phyloP scores from a whole-genome alignment of 768 basidiomycete species.

The Mycena venus region DNA sequence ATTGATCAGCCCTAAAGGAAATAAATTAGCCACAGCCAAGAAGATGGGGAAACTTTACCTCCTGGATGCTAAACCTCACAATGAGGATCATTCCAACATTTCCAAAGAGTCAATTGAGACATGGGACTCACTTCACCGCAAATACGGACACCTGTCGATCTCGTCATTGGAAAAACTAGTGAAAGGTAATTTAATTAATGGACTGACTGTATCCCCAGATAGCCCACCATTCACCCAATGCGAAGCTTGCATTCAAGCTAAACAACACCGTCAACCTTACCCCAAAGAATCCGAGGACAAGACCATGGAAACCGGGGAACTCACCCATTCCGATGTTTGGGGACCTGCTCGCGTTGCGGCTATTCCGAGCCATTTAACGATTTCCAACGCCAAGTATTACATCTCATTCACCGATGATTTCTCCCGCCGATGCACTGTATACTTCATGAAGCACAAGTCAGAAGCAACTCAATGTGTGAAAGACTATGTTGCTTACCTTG shows the following conservation, averaged over 20 bases:
- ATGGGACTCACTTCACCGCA: conserved; percentile 4
- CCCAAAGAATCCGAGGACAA: conserved; percentile 3
- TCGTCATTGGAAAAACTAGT: no score
- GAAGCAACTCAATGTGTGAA: conserved; percentile 16
- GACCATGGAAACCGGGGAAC: conserved; percentile 7
- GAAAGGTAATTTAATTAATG: neutral
- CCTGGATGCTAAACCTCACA: neutral
- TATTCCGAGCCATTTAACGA: neutral
- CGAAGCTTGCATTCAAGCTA: conserved; percentile 15
- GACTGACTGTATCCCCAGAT: no score
- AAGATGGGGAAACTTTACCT: conserved; percentile 3
- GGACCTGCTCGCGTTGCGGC: conserved; percentile 11
- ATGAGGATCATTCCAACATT: neutral
- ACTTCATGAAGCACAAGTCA: conserved; percentile 14
- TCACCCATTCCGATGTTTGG: conserved; percentile 13
- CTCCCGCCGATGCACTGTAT: conserved; percentile 1
- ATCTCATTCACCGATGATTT: conserved; percentile 10
- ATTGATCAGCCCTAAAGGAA: neutral
- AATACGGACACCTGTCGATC: conserved; percentile 13
- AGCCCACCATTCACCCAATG: conserved; percentile 7
- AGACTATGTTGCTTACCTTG: conserved; percentile 1
- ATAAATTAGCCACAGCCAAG: neutral
- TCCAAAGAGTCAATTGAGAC: neutral
- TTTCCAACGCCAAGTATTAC: conserved; percentile 5
- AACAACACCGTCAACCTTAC: conserved; percentile 9